phyloP scores from a whole-genome alignment of 441 rosid species.

The Jatropha podagrica region DNA sequence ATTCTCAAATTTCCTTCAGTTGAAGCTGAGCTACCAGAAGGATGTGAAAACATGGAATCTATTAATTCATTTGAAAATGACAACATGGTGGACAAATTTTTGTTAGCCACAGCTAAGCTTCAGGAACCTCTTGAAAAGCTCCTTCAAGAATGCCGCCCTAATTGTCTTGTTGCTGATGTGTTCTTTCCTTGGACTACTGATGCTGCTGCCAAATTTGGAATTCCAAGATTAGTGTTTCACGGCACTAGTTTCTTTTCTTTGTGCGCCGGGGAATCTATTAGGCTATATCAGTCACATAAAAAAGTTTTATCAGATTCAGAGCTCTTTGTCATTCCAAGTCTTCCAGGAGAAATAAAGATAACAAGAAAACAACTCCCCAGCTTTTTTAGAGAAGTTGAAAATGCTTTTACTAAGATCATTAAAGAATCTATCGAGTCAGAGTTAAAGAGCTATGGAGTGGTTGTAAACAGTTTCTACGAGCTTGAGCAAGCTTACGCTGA shows the following conservation, averaged over 20 bases:
- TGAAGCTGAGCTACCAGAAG: conserved; percentile 54
- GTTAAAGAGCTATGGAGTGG: conserved; percentile 42
- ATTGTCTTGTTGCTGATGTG: conserved; percentile 55
- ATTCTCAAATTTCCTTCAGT: conserved; percentile 40
- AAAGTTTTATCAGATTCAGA: conserved; percentile 43
- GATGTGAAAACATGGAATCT: conserved; percentile 44
- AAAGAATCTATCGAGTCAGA: conserved; percentile 10
- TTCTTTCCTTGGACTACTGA: conserved; percentile 61
- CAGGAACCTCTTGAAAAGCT: conserved; percentile 45
- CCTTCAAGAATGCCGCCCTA: conserved; percentile 38
- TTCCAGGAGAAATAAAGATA: conserved; percentile 50
- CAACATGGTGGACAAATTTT: conserved; percentile 26
- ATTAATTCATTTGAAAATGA: conserved; percentile 17
- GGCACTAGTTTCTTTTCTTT: conserved; percentile 44
- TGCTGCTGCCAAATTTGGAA: conserved; percentile 41
- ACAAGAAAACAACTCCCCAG: conserved; percentile 36
- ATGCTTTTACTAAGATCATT: conserved; percentile 15
- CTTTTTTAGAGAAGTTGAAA: conserved; percentile 15
- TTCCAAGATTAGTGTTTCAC: conserved; percentile 59
- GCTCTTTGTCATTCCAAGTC: conserved; percentile 46
- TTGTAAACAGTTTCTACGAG: conserved; percentile 65
- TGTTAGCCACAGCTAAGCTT: conserved; percentile 37
- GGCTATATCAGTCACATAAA: conserved; percentile 39
- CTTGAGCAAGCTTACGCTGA: conserved; percentile 54
- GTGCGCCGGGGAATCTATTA: conserved; percentile 29